These are phyloP conservation scores for Danielia oregonensis DNA, from an alignment of 805 yeast species.

Conservation along the genomic window DNA sequence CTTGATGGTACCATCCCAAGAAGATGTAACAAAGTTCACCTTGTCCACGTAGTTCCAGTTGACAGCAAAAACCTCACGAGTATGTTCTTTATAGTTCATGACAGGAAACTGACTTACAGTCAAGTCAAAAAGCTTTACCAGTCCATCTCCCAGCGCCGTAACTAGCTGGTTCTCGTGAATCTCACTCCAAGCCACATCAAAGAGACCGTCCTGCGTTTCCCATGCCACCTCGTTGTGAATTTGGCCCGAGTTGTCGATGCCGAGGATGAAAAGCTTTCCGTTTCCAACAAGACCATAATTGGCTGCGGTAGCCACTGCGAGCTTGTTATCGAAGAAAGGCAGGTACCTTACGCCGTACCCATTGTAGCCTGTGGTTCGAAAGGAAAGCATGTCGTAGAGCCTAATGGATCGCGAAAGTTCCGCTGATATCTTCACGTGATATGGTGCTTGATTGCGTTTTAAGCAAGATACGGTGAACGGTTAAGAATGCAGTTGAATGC, in stretches of 20 bases:
- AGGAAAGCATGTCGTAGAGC: slow-evolving; percentile 54
- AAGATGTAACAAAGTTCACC: slow-evolving; percentile 64
- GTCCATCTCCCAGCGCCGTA: slow-evolving; percentile 88
- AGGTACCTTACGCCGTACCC: slow-evolving; percentile 89
- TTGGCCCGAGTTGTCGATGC: slow-evolving; percentile 64
- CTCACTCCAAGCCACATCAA: slow-evolving; percentile 89
- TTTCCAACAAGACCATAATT: slow-evolving; percentile 94
- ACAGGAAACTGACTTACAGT: slow-evolving; percentile 67
- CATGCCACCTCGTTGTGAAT: slow-evolving; percentile 54
- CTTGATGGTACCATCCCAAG: slow-evolving; percentile 92
- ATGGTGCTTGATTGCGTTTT: too few relatives aligned
- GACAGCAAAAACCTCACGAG: slow-evolving; percentile 67
- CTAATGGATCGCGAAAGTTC: neutral
- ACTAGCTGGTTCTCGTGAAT: slow-evolving; percentile 80
- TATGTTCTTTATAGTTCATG: slow-evolving; percentile 72
- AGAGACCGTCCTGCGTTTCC: slow-evolving; percentile 92
- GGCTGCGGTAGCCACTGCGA: slow-evolving; percentile 88
- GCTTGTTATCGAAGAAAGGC: slow-evolving; percentile 83
- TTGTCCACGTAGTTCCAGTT: slow-evolving; percentile 74
- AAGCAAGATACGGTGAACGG: too few relatives aligned
- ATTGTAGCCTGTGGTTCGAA: slow-evolving; percentile 72
- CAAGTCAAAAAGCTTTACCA: slow-evolving; percentile 76
- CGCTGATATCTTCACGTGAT: neutral
- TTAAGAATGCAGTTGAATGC: too few relatives aligned
- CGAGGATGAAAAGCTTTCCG: slow-evolving; percentile 72